Percentiles rank a stretch among this genome's conserved stretches.
phyloP scores from a whole-genome alignment of 2,329 filamentous ascomycete genomes.

The Exserohilum rostratum region DNA sequence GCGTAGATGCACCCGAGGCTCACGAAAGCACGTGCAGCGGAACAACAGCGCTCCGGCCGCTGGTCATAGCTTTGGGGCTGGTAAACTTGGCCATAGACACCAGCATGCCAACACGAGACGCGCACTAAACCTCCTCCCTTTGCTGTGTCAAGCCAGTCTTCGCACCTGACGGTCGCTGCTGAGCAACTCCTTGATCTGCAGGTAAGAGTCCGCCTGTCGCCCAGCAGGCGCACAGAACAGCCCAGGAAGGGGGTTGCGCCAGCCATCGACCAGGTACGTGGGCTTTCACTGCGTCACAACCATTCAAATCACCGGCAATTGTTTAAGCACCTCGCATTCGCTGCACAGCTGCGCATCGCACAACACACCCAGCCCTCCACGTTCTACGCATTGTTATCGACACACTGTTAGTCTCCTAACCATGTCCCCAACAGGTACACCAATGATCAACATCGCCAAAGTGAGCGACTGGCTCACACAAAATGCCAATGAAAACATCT shows the following conservation, averaged over 20 bases:
- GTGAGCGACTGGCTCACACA: slow-evolving; percentile 53
- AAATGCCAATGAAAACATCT: slow-evolving; percentile 53
- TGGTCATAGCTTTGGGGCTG: slow-evolving; percentile 27
- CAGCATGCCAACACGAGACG: slow-evolving; percentile 16
- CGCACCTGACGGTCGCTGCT: background rate
- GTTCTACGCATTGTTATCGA: slow-evolving; percentile 1
- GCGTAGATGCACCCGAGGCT: background rate
- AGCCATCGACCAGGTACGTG: slow-evolving; percentile 23
- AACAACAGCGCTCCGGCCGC: slow-evolving; percentile 11
- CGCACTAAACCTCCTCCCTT: slow-evolving; percentile 4
- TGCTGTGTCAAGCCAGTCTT: slow-evolving; percentile 4
- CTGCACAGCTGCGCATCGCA: background rate
- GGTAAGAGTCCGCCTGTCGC: slow-evolving; percentile 6
- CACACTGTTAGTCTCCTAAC: slow-evolving; percentile 13
- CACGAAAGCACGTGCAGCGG: slow-evolving; percentile 17
- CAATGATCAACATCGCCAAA: slow-evolving; percentile 54
- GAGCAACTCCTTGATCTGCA: background rate
- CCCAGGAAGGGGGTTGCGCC: slow-evolving; percentile 14
- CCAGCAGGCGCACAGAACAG: slow-evolving; percentile 12
- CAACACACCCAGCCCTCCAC: background rate
- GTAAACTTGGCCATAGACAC: slow-evolving; percentile 16
- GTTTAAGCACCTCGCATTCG: background rate
- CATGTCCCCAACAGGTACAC: slow-evolving; percentile 19
- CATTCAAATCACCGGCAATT: slow-evolving; percentile 1
- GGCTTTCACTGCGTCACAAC: slow-evolving; percentile 3